Percentiles rank a stretch among this genome's conserved stretches.
These are phyloP conservation scores for Phytophthora palmivora DNA, from an alignment of 352 stramenopile species.

Conservation along the genomic window DNA sequence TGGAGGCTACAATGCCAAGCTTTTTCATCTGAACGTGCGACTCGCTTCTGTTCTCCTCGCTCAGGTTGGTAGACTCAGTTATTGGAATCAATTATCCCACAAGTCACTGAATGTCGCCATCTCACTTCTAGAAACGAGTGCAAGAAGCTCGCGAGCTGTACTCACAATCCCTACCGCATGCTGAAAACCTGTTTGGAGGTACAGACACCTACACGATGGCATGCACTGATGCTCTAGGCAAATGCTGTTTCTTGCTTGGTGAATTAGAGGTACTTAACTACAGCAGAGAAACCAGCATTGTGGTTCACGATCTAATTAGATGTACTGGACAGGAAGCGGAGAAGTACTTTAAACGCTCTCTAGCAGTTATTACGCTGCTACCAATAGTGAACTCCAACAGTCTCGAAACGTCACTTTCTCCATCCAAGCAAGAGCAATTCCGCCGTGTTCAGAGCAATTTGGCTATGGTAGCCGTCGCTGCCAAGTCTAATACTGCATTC, in stretches of 20 bases:
- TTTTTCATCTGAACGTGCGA: constrained; percentile 46
- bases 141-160: constrained; percentile 47
- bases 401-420: constrained; percentile 6
- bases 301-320: not conserved
- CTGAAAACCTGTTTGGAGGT: constrained; percentile 32
- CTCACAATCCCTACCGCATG: constrained; percentile 39
- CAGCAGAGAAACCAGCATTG: too few species aligned
- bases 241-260: constrained; percentile 62
- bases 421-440: constrained; percentile 20
- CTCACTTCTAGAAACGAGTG: constrained; percentile 44
- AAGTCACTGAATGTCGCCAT: not conserved
- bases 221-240: constrained; percentile 58
- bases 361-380: constrained; percentile 26
- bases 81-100: too few species aligned
- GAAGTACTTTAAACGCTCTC: constrained; percentile 46
- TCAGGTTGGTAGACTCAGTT: constrained; percentile 38
- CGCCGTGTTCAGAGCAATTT: constrained; percentile 70
- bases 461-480: constrained; percentile 59
- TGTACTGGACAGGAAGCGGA: constrained; percentile 44
- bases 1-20: constrained; percentile 57
- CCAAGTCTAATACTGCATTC: constrained; percentile 33
- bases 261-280: constrained; percentile 51
- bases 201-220: constrained; percentile 26
- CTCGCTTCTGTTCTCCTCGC: constrained; percentile 46
- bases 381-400: constrained; percentile 2